A percentile compares a stretch with the other conserved stretches of the same genome.
These are phyloP conservation scores for Ogataea wickerhamii DNA, from an alignment of 805 yeast species.

Conservation along the genomic window DNA sequence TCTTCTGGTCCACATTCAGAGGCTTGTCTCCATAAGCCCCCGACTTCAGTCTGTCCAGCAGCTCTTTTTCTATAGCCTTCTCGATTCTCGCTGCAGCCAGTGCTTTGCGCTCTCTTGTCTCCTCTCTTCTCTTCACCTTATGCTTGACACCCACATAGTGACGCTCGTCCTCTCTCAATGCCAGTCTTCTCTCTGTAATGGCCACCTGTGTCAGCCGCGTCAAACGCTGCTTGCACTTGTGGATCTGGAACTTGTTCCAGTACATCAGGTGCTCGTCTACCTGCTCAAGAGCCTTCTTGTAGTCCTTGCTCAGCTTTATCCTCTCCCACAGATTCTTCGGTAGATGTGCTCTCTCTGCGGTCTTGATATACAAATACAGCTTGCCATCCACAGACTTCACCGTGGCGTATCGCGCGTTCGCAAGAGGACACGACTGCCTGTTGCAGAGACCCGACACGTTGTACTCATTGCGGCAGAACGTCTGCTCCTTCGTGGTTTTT, in stretches of 20 bases:
- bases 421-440: slow-evolving; percentile 93
- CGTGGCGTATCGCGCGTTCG: slow-evolving; percentile 89
- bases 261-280: slow-evolving; percentile 82
- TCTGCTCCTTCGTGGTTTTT: slow-evolving; percentile 83
- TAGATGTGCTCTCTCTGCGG: slow-evolving; percentile 95
- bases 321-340: slow-evolving; percentile 96
- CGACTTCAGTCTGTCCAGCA: slow-evolving; percentile 88
- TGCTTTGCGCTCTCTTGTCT: slow-evolving; percentile 93
- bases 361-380: slow-evolving; percentile 86
- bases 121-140: slow-evolving; percentile 92
- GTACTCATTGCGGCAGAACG: slow-evolving; percentile 93
- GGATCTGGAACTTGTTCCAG: slow-evolving; percentile 90
- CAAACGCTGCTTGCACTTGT: slow-evolving; percentile 93
- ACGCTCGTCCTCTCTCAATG: slow-evolving; percentile 89
- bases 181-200: slow-evolving; percentile 89
- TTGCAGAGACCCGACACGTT: slow-evolving; percentile 93
- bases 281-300: slow-evolving; percentile 81
- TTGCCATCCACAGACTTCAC: slow-evolving; percentile 77
- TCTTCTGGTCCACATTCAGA: slow-evolving; percentile 89
- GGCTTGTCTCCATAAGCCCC: slow-evolving; percentile 99
- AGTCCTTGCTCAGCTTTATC: slow-evolving; percentile 84
- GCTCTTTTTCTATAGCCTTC: slow-evolving; percentile 92
- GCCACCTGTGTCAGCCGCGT: slow-evolving; percentile 95
- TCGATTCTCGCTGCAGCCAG: slow-evolving; percentile 95
- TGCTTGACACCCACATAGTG: slow-evolving; percentile 90